These are phyloP conservation scores for Cotoneaster glaucophyllus DNA, from an alignment of 306 rosid species.

Conservation along the genomic window DNA sequence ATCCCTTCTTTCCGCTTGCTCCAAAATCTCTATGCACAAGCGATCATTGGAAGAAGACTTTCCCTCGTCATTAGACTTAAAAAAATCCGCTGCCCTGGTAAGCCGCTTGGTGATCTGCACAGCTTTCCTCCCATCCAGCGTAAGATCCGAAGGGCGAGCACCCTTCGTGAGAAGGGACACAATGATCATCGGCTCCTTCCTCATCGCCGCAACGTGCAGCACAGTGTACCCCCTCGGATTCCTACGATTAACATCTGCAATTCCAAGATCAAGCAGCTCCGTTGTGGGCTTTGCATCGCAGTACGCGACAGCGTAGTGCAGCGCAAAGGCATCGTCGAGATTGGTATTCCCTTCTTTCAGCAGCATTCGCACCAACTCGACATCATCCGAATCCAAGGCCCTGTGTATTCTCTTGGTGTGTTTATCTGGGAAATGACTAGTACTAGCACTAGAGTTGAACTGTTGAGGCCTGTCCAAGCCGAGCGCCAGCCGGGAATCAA, in stretches of 20 bases:
- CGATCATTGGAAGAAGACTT: conserved; percentile 34
- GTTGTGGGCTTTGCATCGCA: conserved; percentile 50
- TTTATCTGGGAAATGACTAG: conserved; percentile 30
- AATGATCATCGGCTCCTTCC: conserved; percentile 57
- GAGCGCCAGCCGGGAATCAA: conserved; percentile 25
- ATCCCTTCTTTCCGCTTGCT: conserved; percentile 74
- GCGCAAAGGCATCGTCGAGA: conserved; percentile 59
- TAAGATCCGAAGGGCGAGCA: conserved; percentile 53
- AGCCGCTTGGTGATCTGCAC: conserved; percentile 54
- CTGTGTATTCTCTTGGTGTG: conserved; percentile 56
- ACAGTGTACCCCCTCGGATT: conserved; percentile 54
- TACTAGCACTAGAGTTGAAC: background rate
- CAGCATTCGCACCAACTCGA: conserved; percentile 53
- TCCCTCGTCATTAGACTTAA: conserved; percentile 38
- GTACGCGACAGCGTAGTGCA: conserved; percentile 62
- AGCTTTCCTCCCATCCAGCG: conserved; percentile 59
- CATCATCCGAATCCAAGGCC: conserved; percentile 62
- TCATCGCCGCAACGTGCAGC: conserved; percentile 47
- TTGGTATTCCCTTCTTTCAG: conserved; percentile 53
- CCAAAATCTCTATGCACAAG: conserved; percentile 61
- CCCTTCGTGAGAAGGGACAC: conserved; percentile 67
- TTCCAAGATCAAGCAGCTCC: conserved; percentile 63
- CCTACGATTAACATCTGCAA: conserved; percentile 45
- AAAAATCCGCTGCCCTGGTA: conserved; percentile 40
- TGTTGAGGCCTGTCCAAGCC: conserved; percentile 18